These are phyloP conservation scores for Pythium monospermum DNA, from an alignment of 352 stramenopile genomes.

Conservation along the genomic window DNA sequence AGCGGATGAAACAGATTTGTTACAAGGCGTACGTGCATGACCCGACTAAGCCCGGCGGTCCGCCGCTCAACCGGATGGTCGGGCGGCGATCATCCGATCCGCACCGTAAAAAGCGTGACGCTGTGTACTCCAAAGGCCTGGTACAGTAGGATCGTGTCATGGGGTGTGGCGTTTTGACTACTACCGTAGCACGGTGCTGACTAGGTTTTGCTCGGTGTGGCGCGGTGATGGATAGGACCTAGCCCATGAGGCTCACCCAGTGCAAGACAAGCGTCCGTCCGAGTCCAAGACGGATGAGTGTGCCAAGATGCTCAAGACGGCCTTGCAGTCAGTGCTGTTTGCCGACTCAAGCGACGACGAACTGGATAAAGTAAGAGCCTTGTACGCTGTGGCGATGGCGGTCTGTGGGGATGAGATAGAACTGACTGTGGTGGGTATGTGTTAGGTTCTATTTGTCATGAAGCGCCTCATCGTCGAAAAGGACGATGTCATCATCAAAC, in stretches of 20 bases:
- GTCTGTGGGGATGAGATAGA: not conserved
- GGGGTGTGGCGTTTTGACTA: not conserved
- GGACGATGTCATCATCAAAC: conserved; percentile 89
- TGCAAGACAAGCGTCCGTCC: conserved; percentile 34
- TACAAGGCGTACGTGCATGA: conserved; percentile 37
- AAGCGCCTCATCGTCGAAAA: conserved; percentile 45
- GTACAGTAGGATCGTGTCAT: too few relatives aligned
- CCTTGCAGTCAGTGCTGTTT: conserved; percentile 58
- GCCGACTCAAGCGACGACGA: conserved; percentile 59
- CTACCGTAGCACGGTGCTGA: too few relatives aligned
- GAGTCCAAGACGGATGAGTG: conserved; percentile 56
- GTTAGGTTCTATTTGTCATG: conserved; percentile 79
- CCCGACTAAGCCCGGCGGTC: conserved; percentile 22
- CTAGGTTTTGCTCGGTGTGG: too few relatives aligned
- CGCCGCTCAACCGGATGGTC: conserved; percentile 31
- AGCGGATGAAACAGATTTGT: conserved; percentile 71
- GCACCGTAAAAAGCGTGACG: conserved; percentile 65
- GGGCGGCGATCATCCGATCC: conserved; percentile 46
- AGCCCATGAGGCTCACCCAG: not conserved
- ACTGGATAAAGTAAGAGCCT: conserved; percentile 50
- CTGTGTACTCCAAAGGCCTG: conserved; percentile 66
- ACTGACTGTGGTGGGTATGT: not conserved
- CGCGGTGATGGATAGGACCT: conserved; percentile 24
- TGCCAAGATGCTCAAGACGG: conserved; percentile 42
- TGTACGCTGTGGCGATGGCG: not conserved